Evolutionary conservation across 768 basidiomycete genomes (phyloP), one percentile per base, ranked within the genome.

Genomic region (Mycena indigotica): DNA sequence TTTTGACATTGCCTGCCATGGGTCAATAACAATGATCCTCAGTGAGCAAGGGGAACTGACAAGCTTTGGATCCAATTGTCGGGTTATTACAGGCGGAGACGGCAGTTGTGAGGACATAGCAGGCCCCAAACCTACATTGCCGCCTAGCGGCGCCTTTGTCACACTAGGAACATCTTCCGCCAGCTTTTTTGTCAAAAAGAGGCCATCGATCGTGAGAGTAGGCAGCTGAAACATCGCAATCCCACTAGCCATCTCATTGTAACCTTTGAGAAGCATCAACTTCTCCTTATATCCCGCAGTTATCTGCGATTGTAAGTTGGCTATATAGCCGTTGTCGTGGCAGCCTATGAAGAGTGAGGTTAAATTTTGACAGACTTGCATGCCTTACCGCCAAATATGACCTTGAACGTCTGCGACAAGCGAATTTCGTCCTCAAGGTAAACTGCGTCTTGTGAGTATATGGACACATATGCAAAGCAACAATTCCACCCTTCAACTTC

Each of bases 311-410:
- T 82, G 80, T 51, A 90, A 77, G 53, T 77, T 79, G n/a, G 84
- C 80, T 45, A 82, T 79, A 73, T 90, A 89, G 60, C 88, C 87
- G 72, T 86, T 86, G 73, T 89, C 87, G 68, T 89, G 88, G 63
- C 84, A 85, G 62, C 86, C 86, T 88, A 62, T 38, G 28, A 29
- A 10, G 3, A 44, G n/a, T 38, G n/a, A 44, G 21, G 12, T 44
- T 21, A 44, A 44, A 19, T 23, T 44, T 19, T 58, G 24, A 62
- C 28, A 61, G 52, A 25, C 53, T 55, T n/a, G 52, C 25, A 25
- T 65, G 53, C 41, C 56, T 45, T 24, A 55, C 88, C 88, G 67
- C 85, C 87, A 65, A 89, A 88, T 61, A 89, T 74, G 67, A 89
- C 75, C 71, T 82, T 86, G 64, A 73, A 75, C 3, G 84, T 88